phyloP scores from a whole-genome alignment of 2,329 filamentous ascomycete species.

The Delphinella strobiligena region DNA sequence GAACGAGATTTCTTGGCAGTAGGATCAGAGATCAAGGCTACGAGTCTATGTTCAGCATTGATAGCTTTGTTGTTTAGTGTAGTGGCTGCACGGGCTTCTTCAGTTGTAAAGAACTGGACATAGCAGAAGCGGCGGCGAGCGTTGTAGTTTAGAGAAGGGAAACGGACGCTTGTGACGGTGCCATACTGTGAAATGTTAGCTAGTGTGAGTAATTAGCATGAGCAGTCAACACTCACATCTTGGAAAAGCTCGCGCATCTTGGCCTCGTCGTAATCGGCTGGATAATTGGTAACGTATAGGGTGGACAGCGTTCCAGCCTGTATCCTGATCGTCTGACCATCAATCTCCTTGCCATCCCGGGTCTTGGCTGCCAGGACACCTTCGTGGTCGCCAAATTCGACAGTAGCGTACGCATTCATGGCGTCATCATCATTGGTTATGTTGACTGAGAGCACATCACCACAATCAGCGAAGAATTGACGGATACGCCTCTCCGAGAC shows the following conservation, averaged over 20 bases:
- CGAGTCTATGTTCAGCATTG: constrained; percentile 55
- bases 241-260: constrained; percentile 59
- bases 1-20: constrained; percentile 62
- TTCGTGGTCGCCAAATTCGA: constrained; percentile 74
- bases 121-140: constrained; percentile 90
- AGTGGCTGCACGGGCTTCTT: constrained; percentile 56
- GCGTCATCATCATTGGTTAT: constrained; percentile 52
- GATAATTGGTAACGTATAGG: constrained; percentile 84
- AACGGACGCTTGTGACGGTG: constrained; percentile 72
- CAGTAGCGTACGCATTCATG: constrained; percentile 56
- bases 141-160: constrained; percentile 84
- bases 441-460: constrained; percentile 66
- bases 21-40: constrained; percentile 78
- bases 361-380: constrained; percentile 73
- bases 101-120: constrained; percentile 65
- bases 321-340: constrained; percentile 61
- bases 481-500: constrained; percentile 61
- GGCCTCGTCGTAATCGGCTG: constrained; percentile 58
- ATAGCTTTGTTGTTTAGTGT: constrained; percentile 59
- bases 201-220: not conserved
- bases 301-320: constrained; percentile 65
- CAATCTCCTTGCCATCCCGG: constrained; percentile 66
- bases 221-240: constrained; percentile 28
- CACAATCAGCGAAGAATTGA: constrained; percentile 87
- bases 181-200: constrained; percentile 43